phyloP scores from a whole-genome alignment of 768 basidiomycete genomes.

The Tricholoma sp. region DNA sequence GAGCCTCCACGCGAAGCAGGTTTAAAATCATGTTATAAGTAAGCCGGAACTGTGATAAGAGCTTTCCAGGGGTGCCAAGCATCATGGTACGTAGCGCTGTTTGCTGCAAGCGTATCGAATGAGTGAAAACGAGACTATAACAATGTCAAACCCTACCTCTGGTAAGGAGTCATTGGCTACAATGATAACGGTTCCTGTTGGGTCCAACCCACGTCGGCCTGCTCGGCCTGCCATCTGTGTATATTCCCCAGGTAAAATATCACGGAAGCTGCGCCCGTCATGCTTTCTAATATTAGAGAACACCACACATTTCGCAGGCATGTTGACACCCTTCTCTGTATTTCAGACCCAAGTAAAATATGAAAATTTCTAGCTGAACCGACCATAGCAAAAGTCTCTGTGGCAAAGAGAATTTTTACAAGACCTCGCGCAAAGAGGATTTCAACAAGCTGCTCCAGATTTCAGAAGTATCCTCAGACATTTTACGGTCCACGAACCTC shows the following conservation, averaged over 20 bases:
- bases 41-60: conserved; percentile 93
- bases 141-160: conserved; percentile 48
- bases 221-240: conserved; percentile 99
- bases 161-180: conserved; percentile 79
- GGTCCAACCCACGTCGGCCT: conserved; percentile 90
- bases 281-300: conserved; percentile 95
- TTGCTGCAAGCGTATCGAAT: conserved; percentile 44
- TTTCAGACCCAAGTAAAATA: conserved; percentile 2
- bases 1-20: conserved; percentile 89
- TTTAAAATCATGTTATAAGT: conserved; percentile 99
- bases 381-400: conserved; percentile 99
- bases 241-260: conserved; percentile 87
- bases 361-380: conserved; percentile 11
- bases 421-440: conserved; percentile 92
- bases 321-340: conserved; percentile 83
- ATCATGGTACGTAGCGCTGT: conserved; percentile 80
- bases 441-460: conserved; percentile 72
- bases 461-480: conserved; percentile 7
- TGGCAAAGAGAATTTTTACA: conserved; percentile 96
- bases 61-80: conserved; percentile 86
- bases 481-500: conserved; percentile 49
- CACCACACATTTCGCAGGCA: conserved; percentile 97
- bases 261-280: conserved; percentile 89
- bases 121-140: not conserved
- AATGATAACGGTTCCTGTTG: conserved; percentile 94